Conservation (phyloP, 805 yeast genomes). For the Pichia rugopelliculosa region DNA sequence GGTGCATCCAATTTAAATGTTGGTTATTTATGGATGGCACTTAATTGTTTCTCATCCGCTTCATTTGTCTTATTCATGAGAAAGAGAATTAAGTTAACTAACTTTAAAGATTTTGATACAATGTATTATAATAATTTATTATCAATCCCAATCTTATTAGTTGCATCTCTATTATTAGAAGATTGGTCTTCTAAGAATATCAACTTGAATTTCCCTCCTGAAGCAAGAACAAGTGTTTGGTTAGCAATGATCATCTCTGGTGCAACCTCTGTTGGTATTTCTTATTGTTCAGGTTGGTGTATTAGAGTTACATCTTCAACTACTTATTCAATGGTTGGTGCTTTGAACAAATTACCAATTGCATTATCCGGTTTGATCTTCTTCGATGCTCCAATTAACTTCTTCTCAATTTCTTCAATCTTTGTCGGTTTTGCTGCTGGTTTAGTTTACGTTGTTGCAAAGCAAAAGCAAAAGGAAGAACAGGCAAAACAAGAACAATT, state of each 20-base stretch:
- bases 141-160: slow-evolving; percentile 80
- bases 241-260: slow-evolving; percentile 89
- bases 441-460: slow-evolving; percentile 90
- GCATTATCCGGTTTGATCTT: slow-evolving; percentile 91
- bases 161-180: slow-evolving; percentile 72
- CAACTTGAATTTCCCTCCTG: slow-evolving; percentile 69
- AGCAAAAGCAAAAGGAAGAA: slow-evolving; percentile 72
- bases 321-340: slow-evolving; percentile 99
- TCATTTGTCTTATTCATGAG: slow-evolving; percentile 91
- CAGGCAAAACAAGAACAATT: slow-evolving; percentile 19
- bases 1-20: slow-evolving; percentile 40
- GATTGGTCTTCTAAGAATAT: slow-evolving; percentile 88
- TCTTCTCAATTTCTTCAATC: slow-evolving; percentile 82
- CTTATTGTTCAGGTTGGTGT: slow-evolving; percentile 99
- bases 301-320: slow-evolving; percentile 98
- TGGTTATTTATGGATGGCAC: slow-evolving; percentile 96
- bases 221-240: slow-evolving; percentile 57
- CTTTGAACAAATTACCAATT: slow-evolving; percentile 94
- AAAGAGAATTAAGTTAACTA: slow-evolving; percentile 94
- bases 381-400: slow-evolving; percentile 92
- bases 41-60: slow-evolving; percentile 92
- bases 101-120: slow-evolving; percentile 94
- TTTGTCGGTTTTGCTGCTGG: slow-evolving; percentile 94
- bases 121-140: slow-evolving; percentile 96
- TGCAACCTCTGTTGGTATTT: slow-evolving; percentile 90